Evolutionary conservation across 257 asterid genomes (phyloP), one percentile per base, ranked within the genome.

Genomic region (Solanum habrochaites): DNA sequence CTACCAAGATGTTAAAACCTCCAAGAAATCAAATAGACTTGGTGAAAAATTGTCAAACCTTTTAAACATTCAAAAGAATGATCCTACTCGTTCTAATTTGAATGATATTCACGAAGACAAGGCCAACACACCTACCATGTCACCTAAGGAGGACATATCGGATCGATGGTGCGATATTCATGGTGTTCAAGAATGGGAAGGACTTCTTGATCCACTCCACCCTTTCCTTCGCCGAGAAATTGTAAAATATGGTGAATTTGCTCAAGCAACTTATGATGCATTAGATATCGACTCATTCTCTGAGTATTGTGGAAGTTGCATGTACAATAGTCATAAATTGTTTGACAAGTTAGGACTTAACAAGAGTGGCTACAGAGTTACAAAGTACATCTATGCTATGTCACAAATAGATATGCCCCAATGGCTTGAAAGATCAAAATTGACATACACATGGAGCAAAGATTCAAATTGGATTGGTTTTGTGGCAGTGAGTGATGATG

Each of bases 401-500:
- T 91, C 98, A 31, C 93, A 90, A 32, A 88, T 95, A 5, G 95
- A 95, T 27, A 85, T 95, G 82, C 98, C 96, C 3, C 86, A 89
- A 12, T 95, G 98, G 98, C 86, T 94, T 2, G 91, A 95, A 85
- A 90, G 88, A 62, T 94, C 98, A 18, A 87, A 74, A 0, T 82
- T 93, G 35, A 91, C 83, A 21, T 91, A 94, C 16, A 78, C 91
- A 6, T 94, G 98, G 98, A 95, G 98, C 88, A 92, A 86, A 35
- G 96, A 94, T 35, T 94, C 98, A 2, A 95, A 95, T n/a, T 95
- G 98, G 98, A 94, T 95, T 85, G 98, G 98, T 2, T 95, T 93
- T 67, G 93, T 94, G 5, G 96, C 95, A 0, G 94, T 93, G 37
- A 93, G 97, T 86, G 92, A 93, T 67, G 95, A 93, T 23, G 85